Evolutionary conservation across 2,329 filamentous ascomycete species (phyloP).

Genomic region (Fusarium devonianum): DNA sequence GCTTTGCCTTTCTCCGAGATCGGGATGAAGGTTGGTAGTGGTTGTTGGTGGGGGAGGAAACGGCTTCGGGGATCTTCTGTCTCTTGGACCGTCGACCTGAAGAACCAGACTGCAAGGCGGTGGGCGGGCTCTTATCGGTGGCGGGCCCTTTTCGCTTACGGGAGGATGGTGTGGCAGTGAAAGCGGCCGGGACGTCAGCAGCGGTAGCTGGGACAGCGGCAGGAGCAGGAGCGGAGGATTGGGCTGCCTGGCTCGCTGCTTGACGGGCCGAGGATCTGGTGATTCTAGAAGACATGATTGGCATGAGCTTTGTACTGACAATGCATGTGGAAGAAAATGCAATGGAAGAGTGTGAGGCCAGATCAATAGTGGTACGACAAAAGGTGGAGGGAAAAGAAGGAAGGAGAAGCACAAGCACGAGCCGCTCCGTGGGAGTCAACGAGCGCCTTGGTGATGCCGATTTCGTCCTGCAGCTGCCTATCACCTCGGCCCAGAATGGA

Average conservation of each 20-base stretch:
- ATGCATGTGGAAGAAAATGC: conserved; percentile 31
- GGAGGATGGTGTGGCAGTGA: conserved; percentile 54
- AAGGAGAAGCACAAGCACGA: conserved; percentile 26
- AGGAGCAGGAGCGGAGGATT: conserved; percentile 53
- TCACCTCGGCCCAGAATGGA: conserved; percentile 6
- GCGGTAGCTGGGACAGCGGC: conserved; percentile 49
- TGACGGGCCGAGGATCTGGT: conserved; percentile 94
- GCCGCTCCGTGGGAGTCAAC: conserved; percentile 22
- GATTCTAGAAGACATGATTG: conserved; percentile 95
- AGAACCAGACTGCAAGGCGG: conserved; percentile 39
- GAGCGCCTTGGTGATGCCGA: conserved; percentile 24
- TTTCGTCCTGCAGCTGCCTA: conserved; percentile 17
- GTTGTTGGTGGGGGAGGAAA: conserved; percentile 42
- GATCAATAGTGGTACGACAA: too few species aligned
- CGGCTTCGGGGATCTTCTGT: conserved; percentile 67
- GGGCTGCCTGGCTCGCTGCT: conserved; percentile 71
- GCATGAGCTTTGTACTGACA: conserved; percentile 45
- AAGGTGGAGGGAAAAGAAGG: conserved; percentile 29
- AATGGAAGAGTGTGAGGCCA: conserved; percentile 27
- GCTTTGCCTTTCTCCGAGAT: conserved; percentile 68
- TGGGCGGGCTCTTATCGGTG: conserved; percentile 57
- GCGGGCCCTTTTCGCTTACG: conserved; percentile 80
- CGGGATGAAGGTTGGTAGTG: conserved; percentile 46
- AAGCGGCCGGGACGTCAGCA: conserved; percentile 50
- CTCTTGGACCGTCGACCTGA: conserved; percentile 72